Evolutionary conservation across 306 rosid species (phyloP).

Genomic region (Rosa rugosa): DNA sequence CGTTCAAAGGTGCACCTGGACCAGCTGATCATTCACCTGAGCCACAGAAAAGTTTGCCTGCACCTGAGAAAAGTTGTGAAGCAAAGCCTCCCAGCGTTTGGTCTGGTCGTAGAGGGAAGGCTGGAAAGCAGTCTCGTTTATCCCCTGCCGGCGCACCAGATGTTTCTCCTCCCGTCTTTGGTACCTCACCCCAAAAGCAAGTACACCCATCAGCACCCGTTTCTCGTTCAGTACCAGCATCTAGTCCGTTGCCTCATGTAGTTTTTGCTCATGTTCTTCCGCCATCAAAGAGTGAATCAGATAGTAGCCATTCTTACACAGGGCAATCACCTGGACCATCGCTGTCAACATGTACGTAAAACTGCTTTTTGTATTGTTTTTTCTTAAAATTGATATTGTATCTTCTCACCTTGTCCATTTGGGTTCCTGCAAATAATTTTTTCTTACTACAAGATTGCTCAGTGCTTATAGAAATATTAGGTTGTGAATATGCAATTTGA

Average conservation of each 20-base stretch:
- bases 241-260: slow-evolving; percentile 74
- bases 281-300: slow-evolving; percentile 53
- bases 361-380: not conserved
- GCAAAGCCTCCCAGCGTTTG: slow-evolving; percentile 69
- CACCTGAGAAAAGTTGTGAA: slow-evolving; percentile 43
- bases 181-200: slow-evolving; percentile 49
- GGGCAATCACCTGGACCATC: slow-evolving; percentile 34
- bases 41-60: slow-evolving; percentile 37
- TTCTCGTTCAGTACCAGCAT: slow-evolving; percentile 52
- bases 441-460: not conserved
- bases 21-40: slow-evolving; percentile 53
- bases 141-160: slow-evolving; percentile 55
- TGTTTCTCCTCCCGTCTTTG: slow-evolving; percentile 33
- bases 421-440: not conserved
- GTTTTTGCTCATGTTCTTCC: slow-evolving; percentile 71
- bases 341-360: slow-evolving; percentile 60
- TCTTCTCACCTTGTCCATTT: not conserved
- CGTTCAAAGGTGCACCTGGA: slow-evolving; percentile 35
- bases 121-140: slow-evolving; percentile 41
- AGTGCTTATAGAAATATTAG: not conserved
- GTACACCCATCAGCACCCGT: slow-evolving; percentile 42
- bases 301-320: slow-evolving; percentile 29
- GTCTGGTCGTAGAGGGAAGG: slow-evolving; percentile 34
- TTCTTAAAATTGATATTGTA: not conserved
- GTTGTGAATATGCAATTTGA: not conserved